Evolutionary conservation across 2,329 filamentous ascomycete genomes (phyloP), one percentile per base, ranked within the genome.

Genomic region (Fusarium odoratissimum): DNA sequence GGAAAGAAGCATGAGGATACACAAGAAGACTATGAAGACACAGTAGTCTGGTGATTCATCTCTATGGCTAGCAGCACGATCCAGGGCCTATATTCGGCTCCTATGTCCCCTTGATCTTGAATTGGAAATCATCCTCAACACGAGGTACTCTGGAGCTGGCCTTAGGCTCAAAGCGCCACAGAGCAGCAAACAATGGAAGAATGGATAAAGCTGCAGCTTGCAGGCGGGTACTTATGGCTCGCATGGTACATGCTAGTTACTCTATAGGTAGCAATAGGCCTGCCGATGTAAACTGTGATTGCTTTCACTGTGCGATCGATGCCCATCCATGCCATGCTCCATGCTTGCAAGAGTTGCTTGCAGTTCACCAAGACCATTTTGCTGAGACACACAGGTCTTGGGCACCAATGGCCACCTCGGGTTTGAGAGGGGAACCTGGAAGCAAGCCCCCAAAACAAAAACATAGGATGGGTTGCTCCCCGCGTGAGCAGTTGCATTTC

Each of bases 301-400:
- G 69, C 56, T 71, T 61, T n/a, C 23, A 35, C 25, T 65, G 61
- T 62, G 70, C 48, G 46, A 61, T 67, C 49, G 23, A 64, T 68
- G 14, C 41, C 23, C 19, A 23, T 46, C 23, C 16, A 35, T 33
- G 51, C 19, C 35, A 35, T 64, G 23, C 38, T 56, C 40, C 19
- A 64, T 64, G 46, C 45, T 55, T 64, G 66, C 65, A 69, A 75
- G 64, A 71, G 64, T 44, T 48, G 30, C 60, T 71, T 64, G 67
- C 63, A 71, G 64, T 52, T 46, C 58, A 56, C 23, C 45, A 60
- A 46, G 30, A 25, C 38, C 31, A 17, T 35, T 28, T 42, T 31
- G 45, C 56, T 35, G 51, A 28, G 44, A 52, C 56, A 51, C 40
- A n/a, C 28, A 48, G 49, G 35, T 45, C 56, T 44, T 35, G 51